Base-by-base conservation (phyloP, 2,329 filamentous ascomycete species). In the Exophiala phaeomuriformis region DNA sequence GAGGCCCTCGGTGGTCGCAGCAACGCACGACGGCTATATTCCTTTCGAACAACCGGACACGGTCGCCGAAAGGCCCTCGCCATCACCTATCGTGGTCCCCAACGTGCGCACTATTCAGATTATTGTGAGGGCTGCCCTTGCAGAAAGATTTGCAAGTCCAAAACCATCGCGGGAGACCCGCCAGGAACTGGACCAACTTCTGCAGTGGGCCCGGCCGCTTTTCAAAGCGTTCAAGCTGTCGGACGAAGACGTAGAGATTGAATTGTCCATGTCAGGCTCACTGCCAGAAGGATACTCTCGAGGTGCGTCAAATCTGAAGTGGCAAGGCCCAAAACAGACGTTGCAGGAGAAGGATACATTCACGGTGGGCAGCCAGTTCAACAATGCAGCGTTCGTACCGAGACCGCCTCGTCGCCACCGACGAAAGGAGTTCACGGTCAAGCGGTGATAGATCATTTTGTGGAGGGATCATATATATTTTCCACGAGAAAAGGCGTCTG, bases 31-130 rank as follows among this genome's bases (percentile, higher is more conserved):
- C 5, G 4, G 12, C 4, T 41, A 46, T 1, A 49, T 58, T 45
- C 45, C 55, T 6, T 10, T 52, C 27, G 40, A 41, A 28, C 10
- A 5, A 8, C 6, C 37, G 3, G 30, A 40, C 5, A n/a, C 9
- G 10, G 29, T n/a, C 5, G 30, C 28, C 28, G 35, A 50, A n/a
- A 29, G 49, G 8, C 29, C 31, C n/a, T 39, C 10, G 12, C 19
- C 8, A 3, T 47, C 49, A 41, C 57, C 56, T 3, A 52, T 61
- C 47, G 55, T 61, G 6, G 47, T 47, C 9, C 59, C 60, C n/a
- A 53, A 58, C 33, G 28, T 57, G 37, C 53, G 51, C 27, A 62
- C 61, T 10, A 45, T 62, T 28, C 52, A 60, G 19, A 57, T 63
- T 37, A 51, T 63, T n/a, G 53, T 61, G 9, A 53, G 52, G 41